These are phyloP conservation scores for Saturnispora zaruensis DNA, from an alignment of 805 yeast genomes.

Conservation along the genomic window DNA sequence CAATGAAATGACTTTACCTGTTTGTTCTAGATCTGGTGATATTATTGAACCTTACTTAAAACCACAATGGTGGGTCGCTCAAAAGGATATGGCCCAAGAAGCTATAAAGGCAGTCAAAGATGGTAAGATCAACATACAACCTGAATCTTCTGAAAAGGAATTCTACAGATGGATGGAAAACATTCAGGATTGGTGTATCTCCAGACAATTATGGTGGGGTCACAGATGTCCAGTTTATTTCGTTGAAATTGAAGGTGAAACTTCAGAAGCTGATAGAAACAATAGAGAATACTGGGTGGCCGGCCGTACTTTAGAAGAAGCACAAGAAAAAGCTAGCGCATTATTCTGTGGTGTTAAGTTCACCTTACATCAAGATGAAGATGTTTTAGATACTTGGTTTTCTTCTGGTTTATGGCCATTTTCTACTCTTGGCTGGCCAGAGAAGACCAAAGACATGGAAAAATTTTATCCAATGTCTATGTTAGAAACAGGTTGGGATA, in stretches of 20 bases:
- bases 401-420: slow-evolving; percentile 98
- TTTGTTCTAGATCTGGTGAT: slow-evolving; percentile 95
- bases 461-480: slow-evolving; percentile 82
- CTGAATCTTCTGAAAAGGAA: slow-evolving; percentile 86
- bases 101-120: slow-evolving; percentile 79
- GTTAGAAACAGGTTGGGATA: slow-evolving; percentile 99
- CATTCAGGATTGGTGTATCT: slow-evolving; percentile 98
- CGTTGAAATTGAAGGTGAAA: slow-evolving; percentile 66
- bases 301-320: slow-evolving; percentile 78
- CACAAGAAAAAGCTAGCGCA: slow-evolving; percentile 66
- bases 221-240: slow-evolving; percentile 97
- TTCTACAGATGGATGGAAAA: slow-evolving; percentile 92
- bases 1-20: slow-evolving; percentile 92
- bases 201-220: slow-evolving; percentile 90
- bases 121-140: slow-evolving; percentile 75
- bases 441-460: slow-evolving; percentile 60
- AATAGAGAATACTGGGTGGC: slow-evolving; percentile 84
- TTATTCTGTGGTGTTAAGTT: slow-evolving; percentile 65
- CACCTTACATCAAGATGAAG: slow-evolving; percentile 90
- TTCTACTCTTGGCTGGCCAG: slow-evolving; percentile 95
- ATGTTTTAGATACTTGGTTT: slow-evolving; percentile 98
- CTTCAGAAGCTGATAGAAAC: slow-evolving; percentile 40
- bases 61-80: slow-evolving; percentile 99
- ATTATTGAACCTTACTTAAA: slow-evolving; percentile 92
- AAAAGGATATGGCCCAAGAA: slow-evolving; percentile 76